Evolutionary conservation across 75 land plant genomes (phyloP), one percentile per base, ranked within the genome.

Genomic region (Sequoiadendron giganteum): DNA sequence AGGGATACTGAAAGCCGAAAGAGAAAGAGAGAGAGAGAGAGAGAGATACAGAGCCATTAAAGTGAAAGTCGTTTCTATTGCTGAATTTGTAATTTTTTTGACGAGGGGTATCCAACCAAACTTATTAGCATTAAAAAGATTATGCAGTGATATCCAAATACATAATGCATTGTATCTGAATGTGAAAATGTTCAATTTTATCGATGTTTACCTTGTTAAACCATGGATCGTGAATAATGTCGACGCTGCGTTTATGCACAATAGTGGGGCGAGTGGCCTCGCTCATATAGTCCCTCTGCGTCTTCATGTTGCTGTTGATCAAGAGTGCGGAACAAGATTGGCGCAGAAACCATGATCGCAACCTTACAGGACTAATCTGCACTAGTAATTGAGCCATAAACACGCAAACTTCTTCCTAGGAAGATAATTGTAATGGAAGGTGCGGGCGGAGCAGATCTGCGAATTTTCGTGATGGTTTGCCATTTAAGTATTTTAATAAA

Each of bases 191-290:
- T 25, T 75, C 21, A 54, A 75, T 19, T 42, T 43, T 58, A n/a
- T n/a, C n/a, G 75, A 25, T 40, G 8, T 48, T n/a, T 56, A 96
- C 98, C 95, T 98, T 97, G 93, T 97, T 98, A 91, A 94, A 98
- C 99, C 97, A 98, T 10, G 99, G 99, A 91, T 98, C 99, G 85
- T 98, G 99, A 75, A 97, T 97, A 78, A 98, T 95, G 84, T 98
- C 99, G 47, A 94, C 78, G 85, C 99, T 93, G 52, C 99, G 99
- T 89, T 98, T 98, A 91, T 98, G 95, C 38, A 98, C 97, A 87
- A 98, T 93, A 77, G 92, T 89, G 32, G 99, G 99, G 30, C 95
- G 94, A 14, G 95, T 91, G 25, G 94, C 94, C 85, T 95, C 96
- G 13, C 86, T 42, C 83, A 45, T 81, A 16, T 38, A 38, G 16